phyloP scores from a whole-genome alignment of 768 basidiomycete species.

The Termitomyces sp. region DNA sequence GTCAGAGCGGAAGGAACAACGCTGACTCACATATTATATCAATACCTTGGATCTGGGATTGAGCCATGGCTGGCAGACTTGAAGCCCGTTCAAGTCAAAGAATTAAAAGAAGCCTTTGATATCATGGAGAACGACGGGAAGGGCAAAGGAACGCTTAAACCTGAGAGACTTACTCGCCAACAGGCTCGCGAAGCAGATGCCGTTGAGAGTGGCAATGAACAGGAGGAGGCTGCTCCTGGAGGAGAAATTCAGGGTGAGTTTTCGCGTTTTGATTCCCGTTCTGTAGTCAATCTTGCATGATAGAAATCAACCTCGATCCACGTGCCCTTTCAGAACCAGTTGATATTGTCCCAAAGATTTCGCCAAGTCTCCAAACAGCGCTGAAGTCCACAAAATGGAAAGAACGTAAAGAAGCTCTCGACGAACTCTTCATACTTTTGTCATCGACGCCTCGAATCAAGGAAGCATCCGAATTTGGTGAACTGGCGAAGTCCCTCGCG shows the following conservation, averaged over 20 bases:
- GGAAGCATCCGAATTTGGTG: conserved; percentile 72
- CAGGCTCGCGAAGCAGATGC: conserved; percentile 68
- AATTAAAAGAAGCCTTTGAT: conserved; percentile 88
- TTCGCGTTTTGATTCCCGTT: conserved; percentile 2
- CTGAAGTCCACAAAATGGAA: conserved; percentile 97
- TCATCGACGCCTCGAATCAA: conserved; percentile 69
- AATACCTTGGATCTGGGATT: conserved; percentile 79
- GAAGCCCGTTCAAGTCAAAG: conserved; percentile 96
- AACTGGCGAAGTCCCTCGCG: conserved; percentile 72
- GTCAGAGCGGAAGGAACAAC: conserved; percentile 88
- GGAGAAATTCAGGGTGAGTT: conserved; percentile 42
- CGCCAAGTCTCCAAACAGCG: conserved; percentile 63
- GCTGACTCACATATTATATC: conserved; percentile 74
- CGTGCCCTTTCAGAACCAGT: conserved; percentile 76
- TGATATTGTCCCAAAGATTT: conserved; percentile 71
- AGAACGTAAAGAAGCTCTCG: conserved; percentile 88
- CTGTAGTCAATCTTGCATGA: conserved; percentile 8
- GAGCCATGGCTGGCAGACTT: conserved; percentile 83
- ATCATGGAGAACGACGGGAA: conserved; percentile 77
- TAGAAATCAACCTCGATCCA: conserved; percentile 65
- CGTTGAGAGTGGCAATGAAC: conserved; percentile 27
- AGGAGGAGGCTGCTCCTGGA: conserved; percentile 25
- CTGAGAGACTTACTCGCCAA: conserved; percentile 70
- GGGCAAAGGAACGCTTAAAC: conserved; percentile 77
- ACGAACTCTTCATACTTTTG: conserved; percentile 71